phyloP scores from a whole-genome alignment of 2,329 filamentous ascomycete species.

The Colletotrichum sp. region DNA sequence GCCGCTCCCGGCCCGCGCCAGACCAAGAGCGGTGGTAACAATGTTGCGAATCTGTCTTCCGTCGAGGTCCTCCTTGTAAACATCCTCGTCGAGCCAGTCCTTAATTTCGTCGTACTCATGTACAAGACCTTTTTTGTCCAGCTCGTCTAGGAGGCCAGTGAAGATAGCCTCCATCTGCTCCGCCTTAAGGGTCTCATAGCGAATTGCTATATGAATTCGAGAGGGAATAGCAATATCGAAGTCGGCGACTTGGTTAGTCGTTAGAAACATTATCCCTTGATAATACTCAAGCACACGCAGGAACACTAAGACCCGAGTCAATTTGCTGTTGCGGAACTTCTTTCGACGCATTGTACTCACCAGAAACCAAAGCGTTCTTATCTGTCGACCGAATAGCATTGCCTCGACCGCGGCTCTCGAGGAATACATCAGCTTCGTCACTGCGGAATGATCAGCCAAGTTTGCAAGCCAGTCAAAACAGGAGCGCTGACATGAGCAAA shows the following conservation, averaged over 20 bases:
- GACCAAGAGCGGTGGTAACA: background rate
- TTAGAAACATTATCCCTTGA: background rate
- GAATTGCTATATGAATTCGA: background rate
- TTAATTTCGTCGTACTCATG: background rate
- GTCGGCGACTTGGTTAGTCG: background rate
- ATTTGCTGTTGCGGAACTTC: background rate
- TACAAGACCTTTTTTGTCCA: background rate
- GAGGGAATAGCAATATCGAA: background rate
- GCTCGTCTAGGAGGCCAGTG: background rate
- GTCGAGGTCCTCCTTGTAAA: conserved; percentile 9
- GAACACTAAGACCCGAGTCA: background rate
- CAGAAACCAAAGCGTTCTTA: background rate
- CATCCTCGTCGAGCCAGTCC: background rate
- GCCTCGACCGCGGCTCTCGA: background rate
- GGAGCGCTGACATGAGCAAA: background rate
- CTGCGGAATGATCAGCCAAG: background rate
- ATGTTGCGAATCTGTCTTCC: conserved; percentile 26
- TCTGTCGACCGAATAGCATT: background rate
- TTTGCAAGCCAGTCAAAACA: background rate
- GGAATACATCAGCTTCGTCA: background rate
- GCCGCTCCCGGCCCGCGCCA: background rate
- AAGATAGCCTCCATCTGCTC: conserved; percentile 5
- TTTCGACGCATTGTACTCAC: background rate
- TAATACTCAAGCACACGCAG: background rate
- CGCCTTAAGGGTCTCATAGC: background rate